These are phyloP conservation scores for Blumeria hordei DNA, from an alignment of 2,329 filamentous ascomycete genomes.

Conservation along the genomic window DNA sequence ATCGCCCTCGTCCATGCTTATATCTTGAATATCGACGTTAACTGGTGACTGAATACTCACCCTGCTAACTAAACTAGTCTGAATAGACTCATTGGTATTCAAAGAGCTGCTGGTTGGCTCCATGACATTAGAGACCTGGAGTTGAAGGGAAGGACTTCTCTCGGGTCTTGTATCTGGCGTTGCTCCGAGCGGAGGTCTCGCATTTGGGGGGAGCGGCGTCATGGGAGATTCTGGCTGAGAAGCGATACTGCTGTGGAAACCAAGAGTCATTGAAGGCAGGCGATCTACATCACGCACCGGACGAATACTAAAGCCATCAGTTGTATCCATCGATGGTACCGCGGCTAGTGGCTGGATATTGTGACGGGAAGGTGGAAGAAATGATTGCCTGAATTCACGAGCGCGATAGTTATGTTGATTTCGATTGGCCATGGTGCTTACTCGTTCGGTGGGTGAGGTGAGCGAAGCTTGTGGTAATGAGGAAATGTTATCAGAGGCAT, in stretches of 20 bases:
- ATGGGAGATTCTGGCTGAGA: constrained; percentile 89
- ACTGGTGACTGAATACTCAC: constrained; percentile 45
- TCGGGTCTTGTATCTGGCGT: constrained; percentile 30
- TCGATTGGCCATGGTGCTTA: constrained; percentile 32
- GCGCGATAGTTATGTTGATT: constrained; percentile 28
- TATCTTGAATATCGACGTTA: constrained; percentile 47
- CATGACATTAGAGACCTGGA: constrained; percentile 66
- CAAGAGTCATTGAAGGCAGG: constrained; percentile 56
- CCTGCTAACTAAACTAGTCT: constrained; percentile 28
- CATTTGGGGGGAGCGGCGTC: constrained; percentile 47
- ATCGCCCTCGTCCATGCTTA: constrained; percentile 50
- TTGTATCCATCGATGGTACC: constrained; percentile 39
- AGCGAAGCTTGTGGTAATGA: constrained; percentile 35
- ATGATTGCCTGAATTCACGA: constrained; percentile 25
- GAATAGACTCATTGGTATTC: constrained; percentile 54
- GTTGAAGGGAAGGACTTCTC: constrained; percentile 63
- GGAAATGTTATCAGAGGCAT: constrained; percentile 33
- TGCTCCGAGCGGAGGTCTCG: constrained; percentile 27
- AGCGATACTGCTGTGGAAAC: constrained; percentile 40
- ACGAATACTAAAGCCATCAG: constrained; percentile 49
- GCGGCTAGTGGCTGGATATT: constrained; percentile 42
- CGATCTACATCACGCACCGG: constrained; percentile 64
- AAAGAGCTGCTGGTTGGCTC: constrained; percentile 69
- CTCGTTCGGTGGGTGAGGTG: constrained; percentile 47
- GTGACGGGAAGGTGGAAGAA: constrained; percentile 25